phyloP scores from a whole-genome alignment of 768 basidiomycete genomes.

The Amanita fuliginea region DNA sequence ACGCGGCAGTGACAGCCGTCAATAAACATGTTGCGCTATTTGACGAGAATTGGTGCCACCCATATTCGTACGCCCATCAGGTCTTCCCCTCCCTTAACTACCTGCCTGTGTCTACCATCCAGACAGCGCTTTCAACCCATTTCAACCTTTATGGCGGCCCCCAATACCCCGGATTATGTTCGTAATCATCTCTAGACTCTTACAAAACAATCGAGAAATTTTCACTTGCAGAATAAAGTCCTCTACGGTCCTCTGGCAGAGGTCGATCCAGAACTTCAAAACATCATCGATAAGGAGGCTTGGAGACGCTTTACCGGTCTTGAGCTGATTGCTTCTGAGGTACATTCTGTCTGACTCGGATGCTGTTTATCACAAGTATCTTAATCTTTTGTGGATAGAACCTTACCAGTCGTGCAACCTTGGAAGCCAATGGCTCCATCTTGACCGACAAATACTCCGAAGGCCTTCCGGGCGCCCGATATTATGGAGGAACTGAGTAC shows the following conservation, averaged over 20 bases:
- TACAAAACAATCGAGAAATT: background rate
- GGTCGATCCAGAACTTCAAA: slow-evolving; percentile 90
- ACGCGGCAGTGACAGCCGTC: background rate
- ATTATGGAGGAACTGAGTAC: slow-evolving; percentile 97
- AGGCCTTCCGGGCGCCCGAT: slow-evolving; percentile 94
- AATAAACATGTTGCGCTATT: slow-evolving; percentile 5
- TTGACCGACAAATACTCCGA: slow-evolving; percentile 99
- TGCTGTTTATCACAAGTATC: too few relatives aligned
- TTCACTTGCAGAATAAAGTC: slow-evolving; percentile 66
- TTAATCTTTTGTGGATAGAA: slow-evolving; percentile 41
- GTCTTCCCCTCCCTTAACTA: background rate
- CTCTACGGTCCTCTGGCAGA: slow-evolving; percentile 84
- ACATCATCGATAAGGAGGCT: slow-evolving; percentile 98
- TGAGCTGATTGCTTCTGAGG: slow-evolving; percentile 98
- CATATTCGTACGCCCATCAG: slow-evolving; percentile 5
- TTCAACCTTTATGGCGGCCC: slow-evolving; percentile 44
- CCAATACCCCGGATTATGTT: slow-evolving; percentile 52
- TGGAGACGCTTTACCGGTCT: slow-evolving; percentile 97
- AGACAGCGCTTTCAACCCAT: background rate
- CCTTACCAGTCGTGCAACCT: slow-evolving; percentile 88
- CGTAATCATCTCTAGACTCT: slow-evolving; percentile 15
- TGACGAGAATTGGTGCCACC: slow-evolving; percentile 1
- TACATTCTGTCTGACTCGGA: slow-evolving; percentile 19
- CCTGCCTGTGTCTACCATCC: background rate
- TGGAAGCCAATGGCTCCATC: slow-evolving; percentile 98